Evolutionary conservation across 2,329 filamentous ascomycete genomes (phyloP).

Genomic region (Aspergillus bombycis): DNA sequence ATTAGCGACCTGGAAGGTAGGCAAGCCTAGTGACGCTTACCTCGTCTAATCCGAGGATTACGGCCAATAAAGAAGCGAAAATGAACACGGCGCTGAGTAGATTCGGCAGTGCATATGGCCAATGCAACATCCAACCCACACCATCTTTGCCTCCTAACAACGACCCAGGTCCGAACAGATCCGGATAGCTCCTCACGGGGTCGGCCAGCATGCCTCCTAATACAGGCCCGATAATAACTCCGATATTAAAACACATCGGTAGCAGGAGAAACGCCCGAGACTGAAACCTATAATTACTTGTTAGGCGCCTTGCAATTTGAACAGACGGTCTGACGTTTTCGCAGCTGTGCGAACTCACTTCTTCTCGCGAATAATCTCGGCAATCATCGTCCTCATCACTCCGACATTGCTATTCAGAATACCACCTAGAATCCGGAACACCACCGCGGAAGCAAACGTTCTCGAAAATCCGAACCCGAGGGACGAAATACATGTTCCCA

Average conservation of each 20-base stretch:
- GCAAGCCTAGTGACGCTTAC: slow-evolving; percentile 33
- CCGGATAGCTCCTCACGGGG: slow-evolving; percentile 64
- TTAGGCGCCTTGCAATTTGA: neutral
- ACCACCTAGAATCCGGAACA: slow-evolving; percentile 69
- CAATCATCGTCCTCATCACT: slow-evolving; percentile 74
- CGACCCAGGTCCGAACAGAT: slow-evolving; percentile 64
- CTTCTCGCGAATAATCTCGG: slow-evolving; percentile 72
- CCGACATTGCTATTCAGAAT: slow-evolving; percentile 73
- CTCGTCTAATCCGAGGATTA: slow-evolving; percentile 70
- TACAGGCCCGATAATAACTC: slow-evolving; percentile 62
- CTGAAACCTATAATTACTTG: slow-evolving; percentile 40
- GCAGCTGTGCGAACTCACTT: slow-evolving; percentile 47
- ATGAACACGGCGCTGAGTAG: slow-evolving; percentile 67
- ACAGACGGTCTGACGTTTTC: too few species aligned
- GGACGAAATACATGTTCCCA: slow-evolving; percentile 68
- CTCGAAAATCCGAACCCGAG: slow-evolving; percentile 71
- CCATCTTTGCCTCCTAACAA: slow-evolving; percentile 59
- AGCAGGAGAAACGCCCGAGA: slow-evolving; percentile 61
- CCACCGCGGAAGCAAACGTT: slow-evolving; percentile 64
- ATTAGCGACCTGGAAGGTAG: neutral
- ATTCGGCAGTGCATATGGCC: slow-evolving; percentile 72
- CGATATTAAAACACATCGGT: slow-evolving; percentile 72
- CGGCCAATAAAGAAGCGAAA: slow-evolving; percentile 55
- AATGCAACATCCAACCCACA: slow-evolving; percentile 65
- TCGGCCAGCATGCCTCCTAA: slow-evolving; percentile 70